Base-by-base conservation (phyloP, 2,329 filamentous ascomycete species). In the Hypoxylon sp. region DNA sequence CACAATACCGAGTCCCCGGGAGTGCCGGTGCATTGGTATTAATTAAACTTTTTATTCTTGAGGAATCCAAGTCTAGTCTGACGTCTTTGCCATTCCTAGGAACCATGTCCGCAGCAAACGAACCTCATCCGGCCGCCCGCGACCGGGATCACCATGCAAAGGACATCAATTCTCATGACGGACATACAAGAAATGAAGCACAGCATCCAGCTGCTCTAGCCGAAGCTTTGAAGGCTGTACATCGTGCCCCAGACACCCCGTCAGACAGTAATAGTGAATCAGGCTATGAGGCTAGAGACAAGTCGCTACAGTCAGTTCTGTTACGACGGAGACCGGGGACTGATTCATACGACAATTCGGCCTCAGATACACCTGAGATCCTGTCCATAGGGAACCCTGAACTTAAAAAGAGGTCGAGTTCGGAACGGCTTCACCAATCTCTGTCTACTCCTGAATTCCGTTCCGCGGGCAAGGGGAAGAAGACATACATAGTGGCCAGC, bases 401-500 rank as follows among this genome's bases (percentile, higher is more conserved):
- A 5, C 29, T 53, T 13, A 37, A 37, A 8, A 57, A 67, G 17
- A 68, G 42, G 15, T 58, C 68, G 19, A 67, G 67, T 27, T 62
- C 62, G 11, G 65, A 72, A 8, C 48, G 71, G 46, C 44, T 65
- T 7, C 56, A 27, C 2, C 60, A 42, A 6, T 55, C 57, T 32
- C 46, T 42, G n/a, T 58, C 55, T 35, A 17, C 44, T 11, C 53
- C 35, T 21, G 60, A 59, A 35, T 37, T 62, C 32, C 35, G 42
- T 42, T 62, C 61, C 8, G 39, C 37, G 7, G 52, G 27, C 7
- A 63, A 61, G n/a, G 65, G 61, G 8, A 71, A 66, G 39, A 75
- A 73, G 65, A 72, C 71, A 11, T 76, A 76, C 13, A 68, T 74
- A 10, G 65, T 75, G 11, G 77, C 76, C 0, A 76, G 77, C 6